These are phyloP conservation scores for Lentinula sp. DNA, from an alignment of 768 basidiomycete genomes.

Conservation along the genomic window DNA sequence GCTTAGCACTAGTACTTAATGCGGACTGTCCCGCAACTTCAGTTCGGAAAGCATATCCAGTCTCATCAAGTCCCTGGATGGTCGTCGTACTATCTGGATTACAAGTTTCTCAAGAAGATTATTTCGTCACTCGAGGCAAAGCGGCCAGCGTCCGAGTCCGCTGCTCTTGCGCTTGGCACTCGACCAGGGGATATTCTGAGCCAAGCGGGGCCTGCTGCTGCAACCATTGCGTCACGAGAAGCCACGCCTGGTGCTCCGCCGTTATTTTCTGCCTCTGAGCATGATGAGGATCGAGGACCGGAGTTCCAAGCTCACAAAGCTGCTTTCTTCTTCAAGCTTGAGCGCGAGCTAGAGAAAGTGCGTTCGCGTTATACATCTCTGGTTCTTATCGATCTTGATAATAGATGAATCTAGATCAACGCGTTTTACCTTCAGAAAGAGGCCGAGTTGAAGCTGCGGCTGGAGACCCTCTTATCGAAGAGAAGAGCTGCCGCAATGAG, in stretches of 20 bases:
- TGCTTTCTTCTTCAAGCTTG: slow-evolving; percentile 98
- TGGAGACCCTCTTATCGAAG: slow-evolving; percentile 91
- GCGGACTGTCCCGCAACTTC: slow-evolving; percentile 15
- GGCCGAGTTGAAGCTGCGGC: slow-evolving; percentile 84
- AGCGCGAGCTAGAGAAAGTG: slow-evolving; percentile 96
- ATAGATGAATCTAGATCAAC: slow-evolving; percentile 67
- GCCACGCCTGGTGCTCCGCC: slow-evolving; percentile 47
- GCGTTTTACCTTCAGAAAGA: slow-evolving; percentile 97
- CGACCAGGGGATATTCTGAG: slow-evolving; percentile 55
- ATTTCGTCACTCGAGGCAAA: slow-evolving; percentile 91
- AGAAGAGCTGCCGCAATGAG: slow-evolving; percentile 77
- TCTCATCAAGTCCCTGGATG: slow-evolving; percentile 96
- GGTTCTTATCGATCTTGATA: slow-evolving; percentile 7
- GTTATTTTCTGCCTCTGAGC: slow-evolving; percentile 53
- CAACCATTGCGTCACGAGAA: slow-evolving; percentile 20
- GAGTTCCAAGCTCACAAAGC: slow-evolving; percentile 94
- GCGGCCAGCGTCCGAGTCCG: slow-evolving; percentile 86
- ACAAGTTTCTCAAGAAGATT: slow-evolving; percentile 98
- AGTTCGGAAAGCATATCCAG: slow-evolving; percentile 99
- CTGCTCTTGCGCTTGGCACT: slow-evolving; percentile 76
- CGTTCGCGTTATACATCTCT: slow-evolving; percentile 12
- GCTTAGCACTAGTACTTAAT: not conserved
- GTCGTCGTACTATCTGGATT: slow-evolving; percentile 93
- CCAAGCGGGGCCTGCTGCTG: slow-evolving; percentile 23
- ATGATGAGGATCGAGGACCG: slow-evolving; percentile 70